These are phyloP conservation scores for Theobroma grandiflorum DNA, from an alignment of 441 rosid species.

Conservation along the genomic window DNA sequence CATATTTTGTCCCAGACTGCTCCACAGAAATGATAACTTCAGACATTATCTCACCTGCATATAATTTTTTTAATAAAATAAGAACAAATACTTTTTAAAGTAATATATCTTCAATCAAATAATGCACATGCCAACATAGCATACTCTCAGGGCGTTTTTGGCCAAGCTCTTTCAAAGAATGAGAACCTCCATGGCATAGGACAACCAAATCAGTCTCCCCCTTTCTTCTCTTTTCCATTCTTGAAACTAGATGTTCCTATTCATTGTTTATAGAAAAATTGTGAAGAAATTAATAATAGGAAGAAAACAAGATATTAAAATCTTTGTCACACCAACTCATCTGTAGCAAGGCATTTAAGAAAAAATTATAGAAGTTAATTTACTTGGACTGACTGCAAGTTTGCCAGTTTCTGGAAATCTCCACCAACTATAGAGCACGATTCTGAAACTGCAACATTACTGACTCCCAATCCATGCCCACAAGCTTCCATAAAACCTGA, in stretches of 20 bases:
- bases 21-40: constrained; percentile 74
- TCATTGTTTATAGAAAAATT: constrained; percentile 23
- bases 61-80: too few relatives aligned
- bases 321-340: not conserved
- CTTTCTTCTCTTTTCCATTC: constrained; percentile 61
- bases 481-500: constrained; percentile 77
- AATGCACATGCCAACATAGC: constrained; percentile 31
- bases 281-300: not conserved
- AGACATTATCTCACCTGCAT: constrained; percentile 69
- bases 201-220: constrained; percentile 78
- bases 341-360: not conserved
- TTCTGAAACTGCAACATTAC: constrained; percentile 72
- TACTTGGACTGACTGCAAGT: constrained; percentile 72
- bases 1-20: constrained; percentile 65
- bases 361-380: constrained; percentile 22
- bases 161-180: constrained; percentile 47
- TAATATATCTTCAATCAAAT: constrained; percentile 15
- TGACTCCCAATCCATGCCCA: constrained; percentile 48
- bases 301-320: constrained; percentile 18
- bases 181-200: constrained; percentile 64
- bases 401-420: constrained; percentile 63
- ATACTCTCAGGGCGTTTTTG: constrained; percentile 63
- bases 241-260: constrained; percentile 75
- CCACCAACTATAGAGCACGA: constrained; percentile 73
- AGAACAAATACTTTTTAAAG: not conserved